A percentile compares a stretch with the other conserved stretches of the same genome.
phyloP scores from a whole-genome alignment of 192 early-diverging fungal species.

The Backusella circina region DNA sequence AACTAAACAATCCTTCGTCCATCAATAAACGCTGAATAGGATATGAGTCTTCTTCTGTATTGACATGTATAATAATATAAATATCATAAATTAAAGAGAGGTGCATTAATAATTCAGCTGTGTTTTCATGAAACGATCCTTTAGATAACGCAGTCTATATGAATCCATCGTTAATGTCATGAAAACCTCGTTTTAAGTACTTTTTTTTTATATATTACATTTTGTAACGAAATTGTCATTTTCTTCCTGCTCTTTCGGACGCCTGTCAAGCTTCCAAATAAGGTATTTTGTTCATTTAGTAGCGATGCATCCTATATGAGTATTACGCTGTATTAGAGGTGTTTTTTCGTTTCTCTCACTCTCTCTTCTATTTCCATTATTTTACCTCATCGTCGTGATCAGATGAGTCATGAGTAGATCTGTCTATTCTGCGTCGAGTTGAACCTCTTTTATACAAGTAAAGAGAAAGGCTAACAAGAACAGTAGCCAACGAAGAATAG shows the following conservation, averaged over 20 bases:
- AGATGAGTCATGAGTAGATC: neutral
- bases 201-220: conserved; percentile 53
- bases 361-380: neutral
- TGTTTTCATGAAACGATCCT: conserved; percentile 66
- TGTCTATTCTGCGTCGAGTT: neutral
- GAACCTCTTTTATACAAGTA: conserved; percentile 11
- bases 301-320: neutral
- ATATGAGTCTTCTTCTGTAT: conserved; percentile 47
- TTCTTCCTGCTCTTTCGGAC: conserved; percentile 36
- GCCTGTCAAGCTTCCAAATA: conserved; percentile 1
- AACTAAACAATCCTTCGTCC: conserved; percentile 16
- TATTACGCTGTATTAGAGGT: neutral
- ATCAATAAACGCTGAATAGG: conserved; percentile 48
- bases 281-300: neutral
- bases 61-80: conserved; percentile 53
- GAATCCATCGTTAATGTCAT: neutral
- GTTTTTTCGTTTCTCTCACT: neutral
- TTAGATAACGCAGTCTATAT: conserved; percentile 72
- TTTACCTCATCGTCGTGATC: neutral
- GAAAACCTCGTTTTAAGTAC: neutral
- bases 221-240: conserved; percentile 59
- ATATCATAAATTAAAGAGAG: conserved; percentile 50
- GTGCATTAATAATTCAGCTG: conserved; percentile 46
- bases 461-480: conserved; percentile 11
- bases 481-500: conserved; percentile 23